A percentile compares a stretch with the other conserved stretches of the same genome.
Evolutionary conservation across 768 basidiomycete genomes (phyloP).

Genomic region (Baorangia bicolor): DNA sequence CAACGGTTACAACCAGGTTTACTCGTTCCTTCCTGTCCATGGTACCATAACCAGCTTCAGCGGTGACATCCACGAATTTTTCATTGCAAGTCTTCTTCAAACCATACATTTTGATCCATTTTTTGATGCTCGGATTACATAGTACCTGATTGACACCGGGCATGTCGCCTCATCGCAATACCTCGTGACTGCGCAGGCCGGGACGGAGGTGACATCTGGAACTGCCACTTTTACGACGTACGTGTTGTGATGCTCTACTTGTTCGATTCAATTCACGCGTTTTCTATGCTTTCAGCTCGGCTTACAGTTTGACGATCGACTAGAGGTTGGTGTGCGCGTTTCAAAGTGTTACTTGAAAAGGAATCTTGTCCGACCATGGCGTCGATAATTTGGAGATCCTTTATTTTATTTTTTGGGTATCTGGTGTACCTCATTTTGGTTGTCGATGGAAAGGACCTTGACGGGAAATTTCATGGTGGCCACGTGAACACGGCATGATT

Average conservation of each 20-base stretch:
- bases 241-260: slow-evolving; percentile 16
- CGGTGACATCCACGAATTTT: slow-evolving; percentile 53
- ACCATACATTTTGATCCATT: not conserved
- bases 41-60: slow-evolving; percentile 47
- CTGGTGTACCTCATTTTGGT: not conserved
- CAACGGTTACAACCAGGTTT: slow-evolving; percentile 54
- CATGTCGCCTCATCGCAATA: slow-evolving; percentile 52
- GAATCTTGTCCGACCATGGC: not conserved
- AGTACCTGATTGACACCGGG: slow-evolving; percentile 52
- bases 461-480: no score
- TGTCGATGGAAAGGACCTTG: not conserved
- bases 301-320: slow-evolving; percentile 47
- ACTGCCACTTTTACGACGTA: slow-evolving; percentile 54
- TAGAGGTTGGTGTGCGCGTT: slow-evolving; percentile 19
- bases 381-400: not conserved
- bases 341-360: not conserved
- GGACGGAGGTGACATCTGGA: slow-evolving; percentile 63
- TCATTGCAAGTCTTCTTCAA: slow-evolving; percentile 36
- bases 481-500: not conserved
- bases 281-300: slow-evolving; percentile 31
- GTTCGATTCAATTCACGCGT: not conserved
- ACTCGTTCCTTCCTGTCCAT: slow-evolving; percentile 44
- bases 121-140: not conserved
- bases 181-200: slow-evolving; percentile 58
- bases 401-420: not conserved